phyloP scores from a whole-genome alignment of 1,284 basidiomycete genomes.

The Ceratobasidium papillatum region DNA sequence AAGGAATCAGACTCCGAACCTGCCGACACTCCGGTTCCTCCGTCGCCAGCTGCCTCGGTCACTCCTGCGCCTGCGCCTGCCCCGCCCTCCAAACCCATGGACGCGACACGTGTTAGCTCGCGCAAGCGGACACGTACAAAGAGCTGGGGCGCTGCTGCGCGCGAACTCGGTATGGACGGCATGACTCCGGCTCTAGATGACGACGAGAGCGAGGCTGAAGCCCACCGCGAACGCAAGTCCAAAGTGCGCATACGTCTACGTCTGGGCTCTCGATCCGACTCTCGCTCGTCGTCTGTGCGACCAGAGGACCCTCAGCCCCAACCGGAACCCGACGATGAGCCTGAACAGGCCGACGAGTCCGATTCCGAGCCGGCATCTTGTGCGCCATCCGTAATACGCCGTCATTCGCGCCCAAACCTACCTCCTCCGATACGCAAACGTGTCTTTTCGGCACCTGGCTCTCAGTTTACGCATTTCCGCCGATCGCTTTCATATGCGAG shows the following conservation, averaged over 20 bases:
- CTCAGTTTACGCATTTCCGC: conserved; percentile 25
- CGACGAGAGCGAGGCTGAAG: conserved; percentile 34
- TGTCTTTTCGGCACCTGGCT: conserved; percentile 23
- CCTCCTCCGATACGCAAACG: conserved; percentile 4
- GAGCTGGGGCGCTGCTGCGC: conserved; percentile 35
- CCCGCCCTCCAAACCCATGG: not conserved
- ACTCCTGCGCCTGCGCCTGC: too few species aligned
- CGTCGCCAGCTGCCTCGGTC: conserved; percentile 7
- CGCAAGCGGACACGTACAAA: conserved; percentile 38
- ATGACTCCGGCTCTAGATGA: conserved; percentile 20
- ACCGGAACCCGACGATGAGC: not conserved
- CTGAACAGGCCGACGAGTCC: conserved; percentile 20
- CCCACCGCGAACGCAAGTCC: conserved; percentile 21
- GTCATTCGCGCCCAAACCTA: not conserved
- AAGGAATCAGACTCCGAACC: conserved; percentile 16
- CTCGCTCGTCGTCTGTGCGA: conserved; percentile 21
- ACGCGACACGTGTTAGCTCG: conserved; percentile 27
- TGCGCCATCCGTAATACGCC: not conserved
- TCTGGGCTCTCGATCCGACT: conserved; percentile 21
- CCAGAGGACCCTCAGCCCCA: conserved; percentile 31
- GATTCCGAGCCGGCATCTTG: conserved; percentile 5
- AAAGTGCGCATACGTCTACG: conserved; percentile 37
- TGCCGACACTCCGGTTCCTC: not conserved
- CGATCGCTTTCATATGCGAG: conserved; percentile 29
- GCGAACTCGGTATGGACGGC: conserved; percentile 38